Base-by-base conservation (phyloP, 768 basidiomycete genomes). In the Amanita exitialis region DNA sequence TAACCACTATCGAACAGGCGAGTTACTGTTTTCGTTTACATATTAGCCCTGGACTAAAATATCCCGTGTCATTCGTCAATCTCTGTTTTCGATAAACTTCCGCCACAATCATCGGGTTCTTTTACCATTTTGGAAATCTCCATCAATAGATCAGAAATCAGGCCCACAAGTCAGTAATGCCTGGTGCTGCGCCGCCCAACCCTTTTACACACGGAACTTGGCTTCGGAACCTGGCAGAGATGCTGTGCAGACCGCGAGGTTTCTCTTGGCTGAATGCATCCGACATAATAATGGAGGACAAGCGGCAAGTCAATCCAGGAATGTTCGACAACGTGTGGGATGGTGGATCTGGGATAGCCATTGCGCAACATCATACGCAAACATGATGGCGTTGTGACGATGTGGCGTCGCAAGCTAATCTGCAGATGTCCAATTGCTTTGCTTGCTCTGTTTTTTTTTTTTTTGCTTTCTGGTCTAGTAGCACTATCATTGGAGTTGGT, bases 1-100 rank as follows among this genome's bases (percentile, higher is more conserved):
- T 91, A 32, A 96, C 94, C 7, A 97, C 93, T n/a, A 92, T 97
- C 54, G 94, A 97, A 69, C 90, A 92, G 77, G 86, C 87, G 64
- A 65, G 80, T 49, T 30, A 25, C 18, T 16, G 12, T 16, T 61
- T 41, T 47, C 30, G 25, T 15, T 30, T 59, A 49, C 50, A 21
- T 25, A 46, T 47, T 39, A 21, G 38, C 30, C 20, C 18, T 39
- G 44, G 20, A 36, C 36, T 37, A 36, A 43, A 51, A 36, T 38
- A 23, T 23, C 16, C 7, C n/a, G 13, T 32, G 32, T 32, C 12
- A 32, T 32, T 32, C 32, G 34, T 25, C 32, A 37, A 47, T 25
- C 27, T 38, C 6, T 49, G 34, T 41, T 41, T 10, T 49, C 27
- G 28, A 47, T 25, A 18, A 23, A 47, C 34, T n/a, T 36, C 21